These are phyloP conservation scores for Dryadomyces quercus-mongolicae DNA, from an alignment of 2,329 filamentous ascomycete species.

Conservation along the genomic window DNA sequence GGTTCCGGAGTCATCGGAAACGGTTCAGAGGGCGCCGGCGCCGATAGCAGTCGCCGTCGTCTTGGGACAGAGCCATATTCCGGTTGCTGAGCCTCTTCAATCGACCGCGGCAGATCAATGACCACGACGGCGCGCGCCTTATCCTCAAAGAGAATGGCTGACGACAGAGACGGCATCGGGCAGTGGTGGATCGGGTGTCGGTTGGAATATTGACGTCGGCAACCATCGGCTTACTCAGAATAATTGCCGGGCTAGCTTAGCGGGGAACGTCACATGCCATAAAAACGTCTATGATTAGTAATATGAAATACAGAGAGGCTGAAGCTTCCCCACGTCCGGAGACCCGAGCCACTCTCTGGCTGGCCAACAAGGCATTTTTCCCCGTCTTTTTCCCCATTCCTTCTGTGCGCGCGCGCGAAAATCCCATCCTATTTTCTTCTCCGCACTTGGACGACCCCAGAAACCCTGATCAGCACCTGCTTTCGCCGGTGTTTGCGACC, in stretches of 20 bases:
- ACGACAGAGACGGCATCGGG: slow-evolving; percentile 12
- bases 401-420: too few relatives aligned
- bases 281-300: too few relatives aligned
- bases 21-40: slow-evolving; percentile 27
- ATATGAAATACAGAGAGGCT: too few relatives aligned
- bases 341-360: not conserved
- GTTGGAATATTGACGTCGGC: not conserved
- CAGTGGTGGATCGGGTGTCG: too few relatives aligned
- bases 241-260: not conserved
- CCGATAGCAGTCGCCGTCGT: slow-evolving; percentile 30
- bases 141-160: slow-evolving; percentile 45
- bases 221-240: not conserved
- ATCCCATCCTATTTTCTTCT: too few relatives aligned
- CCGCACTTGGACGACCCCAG: too few relatives aligned
- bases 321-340: not conserved
- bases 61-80: not conserved
- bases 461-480: too few relatives aligned
- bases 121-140: slow-evolving; percentile 37
- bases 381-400: not conserved
- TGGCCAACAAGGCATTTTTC: not conserved
- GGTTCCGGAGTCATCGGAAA: slow-evolving; percentile 31
- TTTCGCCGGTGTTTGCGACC: not conserved
- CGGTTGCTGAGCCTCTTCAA: slow-evolving; percentile 52
- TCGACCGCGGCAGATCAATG: slow-evolving; percentile 58
- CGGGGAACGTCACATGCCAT: too few relatives aligned